Evolutionary conservation across 78 protist genomes (phyloP).

Genomic region (Tieghemostelium lacteum): DNA sequence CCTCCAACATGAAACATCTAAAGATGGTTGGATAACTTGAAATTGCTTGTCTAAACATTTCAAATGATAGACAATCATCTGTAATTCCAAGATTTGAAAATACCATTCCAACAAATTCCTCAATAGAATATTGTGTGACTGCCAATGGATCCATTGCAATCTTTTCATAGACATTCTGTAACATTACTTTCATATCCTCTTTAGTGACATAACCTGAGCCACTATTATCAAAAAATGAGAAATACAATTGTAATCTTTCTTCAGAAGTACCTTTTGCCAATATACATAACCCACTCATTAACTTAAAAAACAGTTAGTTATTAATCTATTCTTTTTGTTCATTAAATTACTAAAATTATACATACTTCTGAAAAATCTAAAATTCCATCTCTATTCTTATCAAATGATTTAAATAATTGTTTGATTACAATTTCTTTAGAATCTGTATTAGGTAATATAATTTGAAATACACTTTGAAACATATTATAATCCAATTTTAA

Average conservation of each 20-base stretch:
- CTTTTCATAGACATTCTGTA: conserved; percentile 61
- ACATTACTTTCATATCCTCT: conserved; percentile 64
- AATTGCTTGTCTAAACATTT: conserved; percentile 59
- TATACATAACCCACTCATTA: conserved; percentile 67
- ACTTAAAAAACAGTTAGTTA: too few species aligned
- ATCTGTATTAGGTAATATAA: conserved; percentile 11
- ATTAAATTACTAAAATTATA: too few species aligned
- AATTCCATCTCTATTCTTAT: conserved; percentile 61
- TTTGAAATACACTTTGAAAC: conserved; percentile 56
- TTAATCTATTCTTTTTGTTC: too few species aligned
- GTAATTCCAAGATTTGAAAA: conserved; percentile 58
- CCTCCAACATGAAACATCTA: conserved; percentile 73
- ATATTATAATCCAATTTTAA: conserved; percentile 45
- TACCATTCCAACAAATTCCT: conserved; percentile 61
- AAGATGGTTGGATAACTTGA: conserved; percentile 63
- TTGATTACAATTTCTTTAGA: conserved; percentile 23
- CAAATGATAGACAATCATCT: conserved; percentile 38
- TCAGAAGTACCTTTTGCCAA: conserved; percentile 72
- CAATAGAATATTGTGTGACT: conserved; percentile 36
- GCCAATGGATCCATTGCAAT: conserved; percentile 70
- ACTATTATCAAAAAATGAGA: conserved; percentile 62
- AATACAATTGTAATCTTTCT: conserved; percentile 50
- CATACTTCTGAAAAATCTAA: conserved; percentile 71
- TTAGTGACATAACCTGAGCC: conserved; percentile 48
- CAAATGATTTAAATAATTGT: conserved; percentile 61